phyloP scores from a whole-genome alignment of 2,329 filamentous ascomycete genomes.

The Penicillium sclerotiorum region DNA sequence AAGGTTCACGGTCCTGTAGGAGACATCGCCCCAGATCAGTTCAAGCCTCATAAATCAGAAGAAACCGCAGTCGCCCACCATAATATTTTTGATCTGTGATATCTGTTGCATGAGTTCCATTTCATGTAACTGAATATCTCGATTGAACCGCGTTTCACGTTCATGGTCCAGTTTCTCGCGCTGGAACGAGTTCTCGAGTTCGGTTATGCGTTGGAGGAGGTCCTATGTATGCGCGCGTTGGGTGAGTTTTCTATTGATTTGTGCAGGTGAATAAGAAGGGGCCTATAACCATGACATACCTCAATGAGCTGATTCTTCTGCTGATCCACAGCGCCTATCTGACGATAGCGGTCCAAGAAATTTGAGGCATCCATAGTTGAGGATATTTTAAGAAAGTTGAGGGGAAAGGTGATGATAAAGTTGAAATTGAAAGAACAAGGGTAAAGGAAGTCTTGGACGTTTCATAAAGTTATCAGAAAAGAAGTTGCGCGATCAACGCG shows the following conservation, averaged over 20 bases:
- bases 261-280: conserved; percentile 5
- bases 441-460: not conserved
- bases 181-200: conserved; percentile 48
- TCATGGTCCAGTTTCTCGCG: conserved; percentile 51
- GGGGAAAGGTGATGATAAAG: not conserved
- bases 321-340: conserved; percentile 47
- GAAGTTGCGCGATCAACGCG: conserved; percentile 7
- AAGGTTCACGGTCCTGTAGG: conserved; percentile 54
- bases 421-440: conserved; percentile 2
- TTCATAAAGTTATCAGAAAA: conserved; percentile 3
- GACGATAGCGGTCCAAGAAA: conserved; percentile 48
- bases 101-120: conserved; percentile 52
- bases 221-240: conserved; percentile 38
- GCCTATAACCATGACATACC: conserved; percentile 30
- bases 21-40: not conserved
- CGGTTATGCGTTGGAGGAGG: conserved; percentile 46
- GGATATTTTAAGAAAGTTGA: not conserved
- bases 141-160: conserved; percentile 51
- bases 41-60: not conserved
- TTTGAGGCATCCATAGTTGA: conserved; percentile 33
- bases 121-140: conserved; percentile 51
- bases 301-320: conserved; percentile 53
- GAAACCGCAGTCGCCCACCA: conserved; percentile 39
- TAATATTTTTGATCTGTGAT: conserved; percentile 47
- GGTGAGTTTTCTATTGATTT: conserved; percentile 18